A percentile compares a stretch with the other conserved stretches of the same genome.
These are phyloP conservation scores for Colletotrichum destructivum DNA, from an alignment of 2,329 filamentous ascomycete genomes.

Conservation along the genomic window DNA sequence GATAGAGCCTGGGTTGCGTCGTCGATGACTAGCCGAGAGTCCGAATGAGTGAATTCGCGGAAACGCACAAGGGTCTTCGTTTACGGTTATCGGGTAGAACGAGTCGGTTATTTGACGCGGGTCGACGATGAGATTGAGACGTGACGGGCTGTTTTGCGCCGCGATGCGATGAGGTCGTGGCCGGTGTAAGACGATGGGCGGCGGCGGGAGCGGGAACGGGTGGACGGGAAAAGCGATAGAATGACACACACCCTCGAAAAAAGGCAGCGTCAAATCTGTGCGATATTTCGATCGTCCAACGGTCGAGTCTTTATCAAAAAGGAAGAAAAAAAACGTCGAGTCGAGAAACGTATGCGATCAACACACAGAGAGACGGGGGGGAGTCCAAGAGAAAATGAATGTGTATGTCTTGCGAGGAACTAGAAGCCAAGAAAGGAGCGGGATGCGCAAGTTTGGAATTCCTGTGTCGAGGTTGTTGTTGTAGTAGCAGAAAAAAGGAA, in stretches of 20 bases:
- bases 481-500: conserved; percentile 26
- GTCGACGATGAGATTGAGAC: conserved; percentile 1
- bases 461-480: conserved; percentile 1
- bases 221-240: conserved; percentile 12
- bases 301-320: conserved; percentile 1
- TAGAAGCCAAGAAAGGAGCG: conserved; percentile 39
- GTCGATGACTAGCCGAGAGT: not conserved
- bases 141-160: conserved; percentile 7
- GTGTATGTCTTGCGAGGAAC: conserved; percentile 25
- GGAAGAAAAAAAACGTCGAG: conserved; percentile 18
- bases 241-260: conserved; percentile 2
- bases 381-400: conserved; percentile 36
- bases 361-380: conserved; percentile 36
- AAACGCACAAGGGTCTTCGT: conserved; percentile 14
- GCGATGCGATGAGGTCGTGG: conserved; percentile 8
- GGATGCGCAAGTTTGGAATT: conserved; percentile 23
- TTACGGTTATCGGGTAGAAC: not conserved
- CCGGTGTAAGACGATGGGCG: conserved; percentile 35
- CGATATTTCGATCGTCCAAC: conserved; percentile 18
- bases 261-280: not conserved
- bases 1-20: not conserved
- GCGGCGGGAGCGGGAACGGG: conserved; percentile 3
- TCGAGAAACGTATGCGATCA: conserved; percentile 43
- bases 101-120: conserved; percentile 4
- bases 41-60: not conserved